Conservation (phyloP, 208 protist species). For the Crithidia acanthocephali region DNA sequence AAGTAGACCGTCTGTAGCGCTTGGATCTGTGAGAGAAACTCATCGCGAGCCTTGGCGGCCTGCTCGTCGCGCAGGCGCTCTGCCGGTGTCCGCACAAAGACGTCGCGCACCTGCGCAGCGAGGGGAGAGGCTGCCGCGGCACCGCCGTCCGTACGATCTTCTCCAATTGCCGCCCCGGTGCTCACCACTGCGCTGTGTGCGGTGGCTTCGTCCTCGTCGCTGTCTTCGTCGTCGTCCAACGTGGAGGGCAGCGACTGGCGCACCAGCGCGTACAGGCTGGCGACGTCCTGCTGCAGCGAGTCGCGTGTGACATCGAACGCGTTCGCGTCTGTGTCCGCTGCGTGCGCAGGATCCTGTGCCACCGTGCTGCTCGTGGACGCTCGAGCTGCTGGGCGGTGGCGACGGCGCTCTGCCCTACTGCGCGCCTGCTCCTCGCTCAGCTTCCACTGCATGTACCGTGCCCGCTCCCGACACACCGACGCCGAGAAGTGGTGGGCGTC, state of each 20-base stretch:
- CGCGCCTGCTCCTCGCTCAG: constrained; percentile 18
- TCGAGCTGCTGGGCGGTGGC: background rate
- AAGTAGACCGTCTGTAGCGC: constrained; percentile 80
- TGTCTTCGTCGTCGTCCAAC: constrained; percentile 17
- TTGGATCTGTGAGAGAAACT: constrained; percentile 77
- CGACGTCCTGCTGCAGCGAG: constrained; percentile 49
- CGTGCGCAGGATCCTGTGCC: background rate
- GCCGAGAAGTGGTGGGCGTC: constrained; percentile 64
- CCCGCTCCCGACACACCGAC: constrained; percentile 62
- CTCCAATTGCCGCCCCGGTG: no score
- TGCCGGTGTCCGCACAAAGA: constrained; percentile 51
- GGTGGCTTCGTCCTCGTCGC: constrained; percentile 12
- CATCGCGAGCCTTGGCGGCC: constrained; percentile 67
- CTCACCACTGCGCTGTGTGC: no score
- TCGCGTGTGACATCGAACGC: constrained; percentile 68
- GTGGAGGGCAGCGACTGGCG: constrained; percentile 62
- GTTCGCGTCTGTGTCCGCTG: background rate
- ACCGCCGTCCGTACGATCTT: background rate
- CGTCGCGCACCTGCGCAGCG: constrained; percentile 33
- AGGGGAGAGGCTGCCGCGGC: constrained; percentile 7
- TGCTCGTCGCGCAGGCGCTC: constrained; percentile 51
- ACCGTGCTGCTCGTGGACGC: no score
- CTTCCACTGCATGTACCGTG: constrained; percentile 69
- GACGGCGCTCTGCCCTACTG: background rate
- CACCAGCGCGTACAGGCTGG: constrained; percentile 56